Percentiles rank a stretch among this genome's conserved stretches.
Evolutionary conservation across 768 basidiomycete species (phyloP).

Genomic region (Lanmaoa rubissima): DNA sequence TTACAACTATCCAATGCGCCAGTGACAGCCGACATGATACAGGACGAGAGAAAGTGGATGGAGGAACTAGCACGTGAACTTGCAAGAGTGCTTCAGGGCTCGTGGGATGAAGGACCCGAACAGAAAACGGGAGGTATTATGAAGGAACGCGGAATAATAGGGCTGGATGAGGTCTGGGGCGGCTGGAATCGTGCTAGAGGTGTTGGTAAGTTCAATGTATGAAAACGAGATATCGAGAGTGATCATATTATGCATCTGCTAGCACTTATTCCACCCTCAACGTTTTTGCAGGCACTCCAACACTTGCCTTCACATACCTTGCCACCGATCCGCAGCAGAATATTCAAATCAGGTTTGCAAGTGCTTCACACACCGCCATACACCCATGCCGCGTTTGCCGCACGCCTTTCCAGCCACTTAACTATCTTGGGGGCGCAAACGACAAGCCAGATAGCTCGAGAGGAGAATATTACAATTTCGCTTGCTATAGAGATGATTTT

Average conservation of each 20-base stretch:
- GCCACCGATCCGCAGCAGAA: slow-evolving; percentile 65
- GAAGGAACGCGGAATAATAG: slow-evolving; percentile 76
- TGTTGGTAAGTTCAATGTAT: slow-evolving; percentile 52
- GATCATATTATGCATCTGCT: not conserved
- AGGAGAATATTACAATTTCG: slow-evolving; percentile 70
- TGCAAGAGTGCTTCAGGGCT: slow-evolving; percentile 62
- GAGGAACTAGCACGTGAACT: slow-evolving; percentile 84
- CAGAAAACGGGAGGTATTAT: slow-evolving; percentile 56
- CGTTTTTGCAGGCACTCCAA: slow-evolving; percentile 74
- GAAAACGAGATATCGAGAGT: not conserved
- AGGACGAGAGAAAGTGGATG: slow-evolving; percentile 76
- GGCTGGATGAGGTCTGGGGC: slow-evolving; percentile 92
- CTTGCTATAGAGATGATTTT: slow-evolving; percentile 77
- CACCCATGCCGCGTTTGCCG: slow-evolving; percentile 62
- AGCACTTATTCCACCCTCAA: slow-evolving; percentile 90
- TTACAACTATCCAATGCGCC: slow-evolving; percentile 75
- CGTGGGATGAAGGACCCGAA: slow-evolving; percentile 14
- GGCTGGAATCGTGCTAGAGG: slow-evolving; percentile 94
- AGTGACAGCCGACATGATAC: slow-evolving; percentile 85
- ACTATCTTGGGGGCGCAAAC: slow-evolving; percentile 50
- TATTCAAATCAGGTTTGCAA: slow-evolving; percentile 68
- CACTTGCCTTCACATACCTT: slow-evolving; percentile 61
- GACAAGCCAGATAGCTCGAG: slow-evolving; percentile 66
- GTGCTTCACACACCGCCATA: slow-evolving; percentile 86
- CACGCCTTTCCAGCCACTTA: slow-evolving; percentile 59